phyloP scores from a whole-genome alignment of 2,329 filamentous ascomycete species.

The Colletotrichum orchidophilum region DNA sequence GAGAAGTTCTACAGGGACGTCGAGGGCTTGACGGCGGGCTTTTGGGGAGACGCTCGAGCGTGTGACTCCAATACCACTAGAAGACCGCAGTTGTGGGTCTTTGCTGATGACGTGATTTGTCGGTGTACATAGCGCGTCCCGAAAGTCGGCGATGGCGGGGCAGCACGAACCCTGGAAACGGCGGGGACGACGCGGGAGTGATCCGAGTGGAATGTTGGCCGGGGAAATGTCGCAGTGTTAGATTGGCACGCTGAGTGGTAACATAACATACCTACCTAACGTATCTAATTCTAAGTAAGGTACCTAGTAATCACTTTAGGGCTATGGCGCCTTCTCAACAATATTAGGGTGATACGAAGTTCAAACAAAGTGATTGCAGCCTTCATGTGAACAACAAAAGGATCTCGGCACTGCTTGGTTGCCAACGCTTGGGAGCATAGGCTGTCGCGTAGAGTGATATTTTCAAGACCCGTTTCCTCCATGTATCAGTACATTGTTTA shows the following conservation, averaged over 20 bases:
- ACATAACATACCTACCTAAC: too few relatives aligned
- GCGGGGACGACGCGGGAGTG: background rate
- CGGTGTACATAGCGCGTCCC: constrained; percentile 15
- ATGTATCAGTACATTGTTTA: background rate
- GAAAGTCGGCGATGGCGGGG: constrained; percentile 30
- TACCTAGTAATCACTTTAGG: background rate
- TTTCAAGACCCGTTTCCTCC: background rate
- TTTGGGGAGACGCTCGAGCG: constrained; percentile 5
- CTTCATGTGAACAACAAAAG: background rate
- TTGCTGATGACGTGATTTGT: constrained; percentile 33
- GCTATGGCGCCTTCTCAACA: background rate
- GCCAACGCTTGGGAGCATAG: background rate
- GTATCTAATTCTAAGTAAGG: too few relatives aligned
- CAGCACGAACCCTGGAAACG: background rate
- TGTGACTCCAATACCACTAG: constrained; percentile 13
- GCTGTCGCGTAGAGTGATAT: background rate
- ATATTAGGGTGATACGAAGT: too few relatives aligned
- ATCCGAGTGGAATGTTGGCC: background rate
- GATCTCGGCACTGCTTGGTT: background rate
- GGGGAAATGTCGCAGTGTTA: background rate
- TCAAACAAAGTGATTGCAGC: background rate
- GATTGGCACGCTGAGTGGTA: background rate
- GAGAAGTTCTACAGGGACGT: background rate
- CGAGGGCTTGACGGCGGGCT: constrained; percentile 28
- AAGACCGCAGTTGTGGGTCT: constrained; percentile 12